Conservation (phyloP, 495 filamentous ascomycete species). For the Penicillium angulare region DNA sequence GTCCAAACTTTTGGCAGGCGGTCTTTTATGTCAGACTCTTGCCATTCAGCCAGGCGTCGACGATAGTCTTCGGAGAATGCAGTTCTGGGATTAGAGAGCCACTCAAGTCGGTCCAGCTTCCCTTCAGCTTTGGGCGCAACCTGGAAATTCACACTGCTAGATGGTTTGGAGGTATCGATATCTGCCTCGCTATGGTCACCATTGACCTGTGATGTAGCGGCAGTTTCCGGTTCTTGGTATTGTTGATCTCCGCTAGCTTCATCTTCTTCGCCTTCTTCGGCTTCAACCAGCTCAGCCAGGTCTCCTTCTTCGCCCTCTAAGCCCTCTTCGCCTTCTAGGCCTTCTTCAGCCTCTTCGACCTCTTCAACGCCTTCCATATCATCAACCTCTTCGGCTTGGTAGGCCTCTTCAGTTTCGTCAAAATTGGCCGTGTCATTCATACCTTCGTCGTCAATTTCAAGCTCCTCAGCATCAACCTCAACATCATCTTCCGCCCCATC, state of each 20-base stretch:
- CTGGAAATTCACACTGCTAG: background rate
- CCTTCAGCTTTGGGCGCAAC: background rate
- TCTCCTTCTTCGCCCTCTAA: no score
- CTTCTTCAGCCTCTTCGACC: conserved; percentile 24
- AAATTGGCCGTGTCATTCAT: background rate
- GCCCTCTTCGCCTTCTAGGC: conserved; percentile 15
- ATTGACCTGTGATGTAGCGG: conserved; percentile 1
- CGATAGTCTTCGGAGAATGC: conserved; percentile 21
- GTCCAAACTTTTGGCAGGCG: conserved; percentile 61
- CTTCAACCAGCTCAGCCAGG: background rate
- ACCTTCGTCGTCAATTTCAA: background rate
- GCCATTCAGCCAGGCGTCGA: conserved; percentile 19
- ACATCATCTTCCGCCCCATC: conserved; percentile 25
- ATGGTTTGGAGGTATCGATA: background rate
- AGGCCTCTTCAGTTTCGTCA: conserved; percentile 15
- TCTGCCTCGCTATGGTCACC: conserved; percentile 10
- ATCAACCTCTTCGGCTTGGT: conserved; percentile 20
- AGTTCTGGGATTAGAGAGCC: conserved; percentile 31
- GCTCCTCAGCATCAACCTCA: conserved; percentile 5
- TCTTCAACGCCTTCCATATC: conserved; percentile 17
- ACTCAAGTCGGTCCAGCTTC: conserved; percentile 19
- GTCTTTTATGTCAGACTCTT: conserved; percentile 42
- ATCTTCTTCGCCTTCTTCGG: conserved; percentile 15
- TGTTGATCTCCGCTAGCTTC: background rate
- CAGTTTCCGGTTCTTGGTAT: conserved; percentile 1